phyloP scores from a whole-genome alignment of 1,139 yeast genomes.

The Candida sp. region DNA sequence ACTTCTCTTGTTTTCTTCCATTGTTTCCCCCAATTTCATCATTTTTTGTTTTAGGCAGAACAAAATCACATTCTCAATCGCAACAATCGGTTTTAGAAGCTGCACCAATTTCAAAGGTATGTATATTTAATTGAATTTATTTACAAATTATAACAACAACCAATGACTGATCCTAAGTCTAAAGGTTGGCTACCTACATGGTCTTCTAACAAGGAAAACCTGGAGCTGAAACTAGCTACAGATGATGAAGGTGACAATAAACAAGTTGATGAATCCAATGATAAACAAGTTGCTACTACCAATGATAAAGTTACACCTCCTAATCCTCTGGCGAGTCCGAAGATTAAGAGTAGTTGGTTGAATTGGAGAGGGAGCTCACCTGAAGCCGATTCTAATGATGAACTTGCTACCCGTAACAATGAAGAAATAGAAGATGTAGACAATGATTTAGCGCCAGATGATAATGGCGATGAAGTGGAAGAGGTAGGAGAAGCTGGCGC shows the following conservation, averaged over 20 bases:
- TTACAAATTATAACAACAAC: neutral
- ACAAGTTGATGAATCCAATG: neutral
- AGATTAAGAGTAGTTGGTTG: constrained; percentile 1
- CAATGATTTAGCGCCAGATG: constrained; percentile 22
- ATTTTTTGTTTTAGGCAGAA: neutral
- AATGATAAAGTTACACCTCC: too few species aligned
- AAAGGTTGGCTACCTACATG: neutral
- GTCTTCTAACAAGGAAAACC: neutral
- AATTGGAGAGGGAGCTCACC: constrained; percentile 1
- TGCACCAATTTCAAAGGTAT: too few species aligned
- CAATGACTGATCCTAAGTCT: neutral
- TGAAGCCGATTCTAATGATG: constrained; percentile 6
- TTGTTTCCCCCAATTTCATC: neutral
- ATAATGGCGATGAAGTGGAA: constrained; percentile 30
- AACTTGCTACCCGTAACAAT: constrained; percentile 6
- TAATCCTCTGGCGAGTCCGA: neutral
- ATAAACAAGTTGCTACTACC: neutral
- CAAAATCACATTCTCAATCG: neutral
- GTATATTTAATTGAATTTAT: too few species aligned
- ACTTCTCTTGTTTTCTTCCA: too few species aligned
- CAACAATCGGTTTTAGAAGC: neutral
- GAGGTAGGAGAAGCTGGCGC: constrained; percentile 26
- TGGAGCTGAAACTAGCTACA: neutral
- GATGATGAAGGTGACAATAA: neutral
- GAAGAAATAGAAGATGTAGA: constrained; percentile 16